Percentiles rank a stretch among this genome's conserved stretches.
Conservation (phyloP, 345 rosid species). For the Pistacia integerrima region DNA sequence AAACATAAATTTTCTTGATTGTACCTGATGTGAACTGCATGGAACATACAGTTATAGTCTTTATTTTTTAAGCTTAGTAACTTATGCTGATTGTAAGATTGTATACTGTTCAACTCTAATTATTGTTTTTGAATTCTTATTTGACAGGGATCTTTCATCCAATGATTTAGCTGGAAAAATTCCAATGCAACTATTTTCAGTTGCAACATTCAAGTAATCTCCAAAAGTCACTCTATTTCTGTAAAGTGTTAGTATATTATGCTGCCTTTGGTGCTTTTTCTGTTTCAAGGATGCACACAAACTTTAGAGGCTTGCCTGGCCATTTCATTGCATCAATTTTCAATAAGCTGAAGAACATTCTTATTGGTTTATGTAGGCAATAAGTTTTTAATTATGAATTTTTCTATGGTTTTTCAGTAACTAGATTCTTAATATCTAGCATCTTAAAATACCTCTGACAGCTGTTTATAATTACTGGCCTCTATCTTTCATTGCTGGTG, state of each 20-base stretch:
- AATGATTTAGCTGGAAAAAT: constrained; percentile 68
- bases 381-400: neutral
- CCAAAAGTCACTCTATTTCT: neutral
- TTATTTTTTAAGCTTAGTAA: neutral
- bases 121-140: constrained; percentile 6
- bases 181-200: constrained; percentile 59
- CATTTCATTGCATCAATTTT: neutral
- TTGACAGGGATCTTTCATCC: constrained; percentile 76
- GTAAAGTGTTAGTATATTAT: neutral
- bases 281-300: neutral
- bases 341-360: neutral
- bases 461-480: neutral
- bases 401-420: neutral
- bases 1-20: neutral
- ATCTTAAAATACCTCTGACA: neutral
- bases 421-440: neutral
- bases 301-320: neutral
- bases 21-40: constrained; percentile 11
- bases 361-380: neutral
- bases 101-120: neutral
- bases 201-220: constrained; percentile 71
- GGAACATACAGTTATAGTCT: constrained; percentile 3
- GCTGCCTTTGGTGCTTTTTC: neutral
- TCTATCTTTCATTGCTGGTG: neutral
- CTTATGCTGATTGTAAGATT: neutral